Evolutionary conservation across 2,329 filamentous ascomycete species (phyloP), one percentile per base, ranked within the genome.

Genomic region (Neofusicoccum parvum): DNA sequence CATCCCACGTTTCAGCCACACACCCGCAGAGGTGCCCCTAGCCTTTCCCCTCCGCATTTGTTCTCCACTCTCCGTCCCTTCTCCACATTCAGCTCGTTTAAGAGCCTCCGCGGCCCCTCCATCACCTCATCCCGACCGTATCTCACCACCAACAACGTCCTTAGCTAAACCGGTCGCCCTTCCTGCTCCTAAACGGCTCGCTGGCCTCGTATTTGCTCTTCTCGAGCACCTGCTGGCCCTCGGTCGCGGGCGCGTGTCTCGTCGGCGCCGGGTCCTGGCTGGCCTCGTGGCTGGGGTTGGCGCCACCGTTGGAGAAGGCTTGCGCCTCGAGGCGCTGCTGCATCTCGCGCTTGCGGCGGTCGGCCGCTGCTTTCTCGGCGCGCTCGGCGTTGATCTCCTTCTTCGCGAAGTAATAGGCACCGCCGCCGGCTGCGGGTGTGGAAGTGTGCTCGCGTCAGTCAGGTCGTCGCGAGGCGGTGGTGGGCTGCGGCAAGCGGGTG

Each of bases 401-500:
- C 85, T 99, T 99, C 69, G 95, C 95, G 77, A 97, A 97, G 83
- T 92, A 93, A 84, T 98, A 99, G 73, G 94, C 93, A 69, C 90
- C 92, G 70, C 88, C 95, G 75, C 94, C 95, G 70, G 94, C 92
- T 93, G 74, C 27, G 60, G 11, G 37, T 11, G 37, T 51, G 56
- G 64, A 62, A 72, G 20, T 14, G 41, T n/a, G 12, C 43, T 34
- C 17, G 34, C 11, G 54, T 62, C 27, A 66, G 64, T 14, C 34
- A 5, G 3, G 27, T 32, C n/a, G 27, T 7, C 17, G 45, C 36
- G 36, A 11, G 11, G n/a, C 53, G 10, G 48, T 32, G 39, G 23
- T 15, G 39, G 34, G 3, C 20, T 14, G 27, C 10, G 5, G 59
- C 34, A 36, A 17, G 9, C 20, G 17, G 27, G 41, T 17, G 23